A percentile compares a stretch with the other conserved stretches of the same genome.
Evolutionary conservation across 306 rosid species (phyloP).

Genomic region (Pterocarpus santalinus): DNA sequence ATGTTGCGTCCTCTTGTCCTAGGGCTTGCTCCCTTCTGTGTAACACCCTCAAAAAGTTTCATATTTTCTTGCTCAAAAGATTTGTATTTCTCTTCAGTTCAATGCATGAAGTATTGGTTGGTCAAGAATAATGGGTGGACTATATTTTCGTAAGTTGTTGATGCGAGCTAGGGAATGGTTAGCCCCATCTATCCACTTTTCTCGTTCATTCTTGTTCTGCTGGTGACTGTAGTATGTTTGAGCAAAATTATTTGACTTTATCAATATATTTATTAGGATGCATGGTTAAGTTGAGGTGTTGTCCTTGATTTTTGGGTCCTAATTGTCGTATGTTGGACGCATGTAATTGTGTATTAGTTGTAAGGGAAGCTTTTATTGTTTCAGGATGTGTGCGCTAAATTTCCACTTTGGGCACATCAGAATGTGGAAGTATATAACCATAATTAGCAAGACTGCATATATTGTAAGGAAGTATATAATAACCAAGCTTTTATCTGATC

Average conservation of each 20-base stretch:
- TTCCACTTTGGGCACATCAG: constrained; percentile 8
- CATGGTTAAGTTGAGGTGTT: neutral
- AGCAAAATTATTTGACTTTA: neutral
- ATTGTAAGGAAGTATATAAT: neutral
- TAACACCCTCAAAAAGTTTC: too few species aligned
- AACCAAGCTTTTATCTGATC: neutral
- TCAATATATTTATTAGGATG: neutral
- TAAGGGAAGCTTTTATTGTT: neutral
- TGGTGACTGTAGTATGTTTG: neutral
- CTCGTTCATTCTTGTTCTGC: neutral
- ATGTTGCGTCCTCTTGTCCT: neutral
- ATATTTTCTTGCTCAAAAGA: too few species aligned
- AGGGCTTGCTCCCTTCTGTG: neutral
- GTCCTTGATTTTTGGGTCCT: neutral
- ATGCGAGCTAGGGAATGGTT: neutral
- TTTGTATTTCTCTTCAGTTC: too few species aligned
- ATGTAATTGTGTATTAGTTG: too few species aligned
- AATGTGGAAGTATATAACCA: neutral
- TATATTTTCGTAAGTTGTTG: neutral
- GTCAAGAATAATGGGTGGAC: neutral
- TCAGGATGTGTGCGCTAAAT: neutral
- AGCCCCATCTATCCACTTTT: neutral
- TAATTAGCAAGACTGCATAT: neutral
- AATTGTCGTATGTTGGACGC: too few species aligned
- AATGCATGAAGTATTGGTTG: neutral